Base-by-base conservation (phyloP, 371 early-diverging fungal genomes). In the Lichtheimia hyalospora region DNA sequence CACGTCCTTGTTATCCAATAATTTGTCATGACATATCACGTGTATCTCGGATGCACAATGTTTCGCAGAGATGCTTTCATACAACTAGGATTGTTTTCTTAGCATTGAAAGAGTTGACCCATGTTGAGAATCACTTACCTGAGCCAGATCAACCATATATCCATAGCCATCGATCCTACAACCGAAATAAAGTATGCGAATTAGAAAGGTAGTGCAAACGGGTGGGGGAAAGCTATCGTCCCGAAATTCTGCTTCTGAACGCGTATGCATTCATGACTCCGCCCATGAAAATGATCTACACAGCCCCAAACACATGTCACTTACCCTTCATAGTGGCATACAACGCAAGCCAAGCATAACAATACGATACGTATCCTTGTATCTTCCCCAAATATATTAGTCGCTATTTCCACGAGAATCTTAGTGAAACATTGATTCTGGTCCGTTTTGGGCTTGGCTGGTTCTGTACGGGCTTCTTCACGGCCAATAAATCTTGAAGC, bases 401-500 rank as follows among this genome's bases (percentile, higher is more conserved):
- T 66, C 5, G 57, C 69, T 10, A 34, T 34, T 56, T 71, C 72
- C 13, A 57, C 42, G 10, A 71, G 42, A 20, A 68, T 52, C 2
- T 56, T 52, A 1, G 44, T 57, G 14, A 55, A 43, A 10, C 41
- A 55, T 44, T 68, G 55, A 46, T 71, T 71, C 8, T 28, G 39
- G n/a, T 64, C 65, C 13, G 55, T 27, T 18, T 59, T 49, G 14
- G 58, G 56, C 3, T 46, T 52, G n/a, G 59, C 58, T 34, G 70
- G 64, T 39, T 57, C 60, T 12, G 52, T 54, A 51, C 68, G 58
- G 15, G 48, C 59, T 62, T 64, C 67, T 43, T 64, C 71, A 23
- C 70, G 46, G 3, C 56, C 57, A 42, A 67, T 46, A 16, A 59
- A 66, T 27, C 66, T 60, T 24, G 40, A 18, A 20, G 23, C 54